phyloP scores from a whole-genome alignment of 2,329 filamentous ascomycete genomes.

The Alternaria conjuncta region DNA sequence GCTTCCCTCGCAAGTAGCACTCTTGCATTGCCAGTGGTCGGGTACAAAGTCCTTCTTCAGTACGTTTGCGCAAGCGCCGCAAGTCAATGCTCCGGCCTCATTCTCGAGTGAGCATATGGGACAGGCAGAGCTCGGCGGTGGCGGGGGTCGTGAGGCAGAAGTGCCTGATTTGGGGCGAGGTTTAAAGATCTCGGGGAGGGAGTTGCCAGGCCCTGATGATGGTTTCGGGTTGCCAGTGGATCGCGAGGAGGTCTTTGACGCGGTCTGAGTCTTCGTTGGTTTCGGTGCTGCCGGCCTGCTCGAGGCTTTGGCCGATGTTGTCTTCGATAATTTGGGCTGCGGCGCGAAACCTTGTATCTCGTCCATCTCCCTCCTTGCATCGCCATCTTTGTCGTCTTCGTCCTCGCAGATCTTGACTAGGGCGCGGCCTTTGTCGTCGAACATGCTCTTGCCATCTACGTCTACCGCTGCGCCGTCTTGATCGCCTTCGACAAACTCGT shows the following conservation, averaged over 20 bases:
- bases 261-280: not conserved
- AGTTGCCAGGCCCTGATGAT: not conserved
- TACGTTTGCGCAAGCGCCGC: constrained; percentile 74
- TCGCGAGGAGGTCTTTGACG: not conserved
- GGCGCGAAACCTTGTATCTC: constrained; percentile 64
- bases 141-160: not conserved
- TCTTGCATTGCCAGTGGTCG: constrained; percentile 69
- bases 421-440: constrained; percentile 68
- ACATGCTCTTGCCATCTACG: constrained; percentile 67
- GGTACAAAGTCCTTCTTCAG: constrained; percentile 62
- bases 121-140: constrained; percentile 49
- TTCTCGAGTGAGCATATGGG: constrained; percentile 74
- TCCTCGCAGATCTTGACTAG: constrained; percentile 79
- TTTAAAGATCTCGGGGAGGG: not conserved
- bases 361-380: constrained; percentile 63
- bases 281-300: not conserved
- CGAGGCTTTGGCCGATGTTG: not conserved
- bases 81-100: constrained; percentile 61
- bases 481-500: constrained; percentile 44
- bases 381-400: constrained; percentile 57
- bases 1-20: constrained; percentile 61
- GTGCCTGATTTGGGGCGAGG: not conserved
- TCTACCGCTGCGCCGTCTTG: constrained; percentile 64
- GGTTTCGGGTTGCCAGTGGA: not conserved
- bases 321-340: constrained; percentile 9